Base-by-base conservation (phyloP, 2,329 filamentous ascomycete species). In the Arthrobotrys entomopaga region DNA sequence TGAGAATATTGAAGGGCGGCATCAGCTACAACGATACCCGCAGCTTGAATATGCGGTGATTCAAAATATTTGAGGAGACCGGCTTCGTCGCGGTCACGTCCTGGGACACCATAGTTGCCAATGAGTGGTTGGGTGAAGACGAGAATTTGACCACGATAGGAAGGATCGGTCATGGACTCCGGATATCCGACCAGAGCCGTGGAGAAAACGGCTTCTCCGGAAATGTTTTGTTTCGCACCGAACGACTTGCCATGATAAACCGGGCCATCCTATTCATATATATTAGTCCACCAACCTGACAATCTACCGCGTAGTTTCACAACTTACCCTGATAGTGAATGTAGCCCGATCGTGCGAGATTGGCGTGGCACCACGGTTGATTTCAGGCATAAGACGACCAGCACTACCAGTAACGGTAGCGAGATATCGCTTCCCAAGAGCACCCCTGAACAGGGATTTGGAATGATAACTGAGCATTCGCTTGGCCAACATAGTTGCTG, bases 101-200 rank as follows among this genome's bases (percentile, higher is more conserved):
- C 96, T 15, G 95, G 95, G 16, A 99, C 94, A 79, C 95, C 95
- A 82, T 99, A 99, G 87, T 99, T 99, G 81, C 95, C 95, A 80
- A 99, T 97, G 78, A 99, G 85, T 40, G 95, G 95, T 82, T 97
- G 93, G 78, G 95, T 99, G 86, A 98, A 97, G 83, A 98, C 94
- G 79, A 99, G 86, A 78, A 99, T 98, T 85, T 99, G 95, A 78
- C 95, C 91, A 78, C 91, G 90, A 84, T 94, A 94, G 19, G 91
- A 94, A 61, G 91, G 91, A 80, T 94, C 91, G 80, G 91, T 93
- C 86, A 94, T 89, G 54, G 91, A 97, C 85, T 99, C 95, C 78
- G 95, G 95, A 82, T 99, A 99, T 80, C 95, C 95, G 72, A 99
- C 95, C 65, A 98, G 89, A 22, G 94, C 97, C 75, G 95, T 98